Conservation (phyloP, 2,329 filamentous ascomycete species). For the Scytalidium sp. region DNA sequence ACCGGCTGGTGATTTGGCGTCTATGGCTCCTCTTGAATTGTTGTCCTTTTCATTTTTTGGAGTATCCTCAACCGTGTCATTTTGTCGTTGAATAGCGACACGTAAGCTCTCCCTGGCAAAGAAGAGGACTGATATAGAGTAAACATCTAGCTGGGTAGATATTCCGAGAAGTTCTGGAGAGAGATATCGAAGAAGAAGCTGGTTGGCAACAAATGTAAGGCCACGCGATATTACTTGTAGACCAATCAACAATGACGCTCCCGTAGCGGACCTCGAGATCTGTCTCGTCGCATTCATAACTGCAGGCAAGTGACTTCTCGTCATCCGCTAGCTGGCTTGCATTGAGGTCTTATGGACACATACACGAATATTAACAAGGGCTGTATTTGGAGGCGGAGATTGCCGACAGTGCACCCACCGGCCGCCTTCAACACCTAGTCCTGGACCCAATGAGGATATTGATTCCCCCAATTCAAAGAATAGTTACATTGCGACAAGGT, state of each 20-base stretch:
- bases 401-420: no score
- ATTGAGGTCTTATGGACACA: background rate
- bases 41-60: slow-evolving; percentile 13
- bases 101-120: slow-evolving; percentile 90
- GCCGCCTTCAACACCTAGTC: no score
- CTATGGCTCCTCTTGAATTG: slow-evolving; percentile 19
- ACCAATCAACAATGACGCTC: slow-evolving; percentile 81
- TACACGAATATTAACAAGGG: no score
- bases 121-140: slow-evolving; percentile 88
- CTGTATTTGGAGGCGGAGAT: no score
- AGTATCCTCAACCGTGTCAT: slow-evolving; percentile 22
- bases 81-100: slow-evolving; percentile 83
- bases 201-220: slow-evolving; percentile 88
- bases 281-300: background rate
- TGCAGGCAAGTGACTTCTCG: background rate
- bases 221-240: slow-evolving; percentile 85
- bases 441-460: no score
- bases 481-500: no score
- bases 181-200: slow-evolving; percentile 82
- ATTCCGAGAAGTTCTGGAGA: slow-evolving; percentile 83
- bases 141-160: slow-evolving; percentile 87
- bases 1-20: slow-evolving; percentile 27
- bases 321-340: background rate
- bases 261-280: slow-evolving; percentile 27
- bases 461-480: no score